Evolutionary conservation across 495 filamentous ascomycete genomes (phyloP).

Genomic region (Penicillium daleae): DNA sequence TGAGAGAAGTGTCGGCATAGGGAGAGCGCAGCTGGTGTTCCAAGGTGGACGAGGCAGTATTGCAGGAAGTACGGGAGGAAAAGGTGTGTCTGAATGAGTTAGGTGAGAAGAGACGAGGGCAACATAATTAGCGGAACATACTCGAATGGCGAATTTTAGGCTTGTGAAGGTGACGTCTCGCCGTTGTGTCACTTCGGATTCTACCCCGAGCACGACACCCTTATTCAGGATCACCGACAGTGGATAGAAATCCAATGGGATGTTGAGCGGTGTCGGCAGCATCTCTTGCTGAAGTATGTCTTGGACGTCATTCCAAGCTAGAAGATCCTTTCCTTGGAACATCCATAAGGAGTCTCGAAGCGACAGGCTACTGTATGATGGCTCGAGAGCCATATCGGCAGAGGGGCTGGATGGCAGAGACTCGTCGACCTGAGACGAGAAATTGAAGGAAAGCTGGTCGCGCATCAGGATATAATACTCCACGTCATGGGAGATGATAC

Average conservation of each 20-base stretch:
- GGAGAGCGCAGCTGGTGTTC: constrained; percentile 72
- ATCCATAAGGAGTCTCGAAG: constrained; percentile 91
- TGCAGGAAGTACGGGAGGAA: constrained; percentile 88
- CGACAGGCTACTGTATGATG: constrained; percentile 48
- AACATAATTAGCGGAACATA: constrained; percentile 42
- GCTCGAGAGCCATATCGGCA: constrained; percentile 49
- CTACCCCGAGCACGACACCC: constrained; percentile 86
- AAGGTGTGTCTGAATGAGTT: constrained; percentile 70
- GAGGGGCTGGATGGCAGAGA: constrained; percentile 57
- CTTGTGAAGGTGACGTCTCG: constrained; percentile 87
- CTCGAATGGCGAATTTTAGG: constrained; percentile 80
- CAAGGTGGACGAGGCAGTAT: constrained; percentile 70
- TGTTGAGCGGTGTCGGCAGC: constrained; percentile 47
- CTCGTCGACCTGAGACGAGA: constrained; percentile 44
- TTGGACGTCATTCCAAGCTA: constrained; percentile 89
- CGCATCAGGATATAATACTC: constrained; percentile 93
- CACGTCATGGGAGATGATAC: constrained; percentile 90
- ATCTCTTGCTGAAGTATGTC: constrained; percentile 69
- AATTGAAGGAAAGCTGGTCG: constrained; percentile 69
- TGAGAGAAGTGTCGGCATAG: constrained; percentile 81
- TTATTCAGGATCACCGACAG: constrained; percentile 83
- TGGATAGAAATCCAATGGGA: constrained; percentile 88
- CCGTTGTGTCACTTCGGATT: constrained; percentile 88
- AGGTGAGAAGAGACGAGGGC: constrained; percentile 16
- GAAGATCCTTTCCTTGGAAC: constrained; percentile 81